phyloP scores from a whole-genome alignment of 768 basidiomycete genomes.

The Mycena epipterygia region DNA sequence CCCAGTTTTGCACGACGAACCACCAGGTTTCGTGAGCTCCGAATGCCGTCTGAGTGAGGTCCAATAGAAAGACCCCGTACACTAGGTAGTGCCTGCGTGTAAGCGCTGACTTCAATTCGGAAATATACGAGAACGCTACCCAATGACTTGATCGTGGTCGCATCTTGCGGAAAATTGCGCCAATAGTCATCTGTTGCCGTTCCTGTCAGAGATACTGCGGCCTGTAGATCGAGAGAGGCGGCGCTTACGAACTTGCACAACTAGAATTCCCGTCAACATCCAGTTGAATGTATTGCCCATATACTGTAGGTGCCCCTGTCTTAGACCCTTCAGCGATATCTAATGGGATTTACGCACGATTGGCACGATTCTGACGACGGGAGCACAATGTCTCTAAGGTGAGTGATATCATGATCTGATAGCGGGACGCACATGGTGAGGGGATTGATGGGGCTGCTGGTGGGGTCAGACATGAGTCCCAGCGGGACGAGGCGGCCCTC shows the following conservation, averaged over 20 bases:
- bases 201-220: not conserved
- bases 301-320: not conserved
- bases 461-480: too few relatives aligned
- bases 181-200: not conserved
- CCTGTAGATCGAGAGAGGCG: too few relatives aligned
- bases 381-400: too few relatives aligned
- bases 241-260: constrained; percentile 6
- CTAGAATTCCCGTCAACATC: not conserved
- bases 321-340: not conserved
- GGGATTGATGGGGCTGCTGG: too few relatives aligned
- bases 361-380: not conserved
- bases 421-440: too few relatives aligned
- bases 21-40: constrained; percentile 23
- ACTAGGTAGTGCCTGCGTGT: not conserved
- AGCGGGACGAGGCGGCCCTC: too few relatives aligned
- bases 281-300: constrained; percentile 18
- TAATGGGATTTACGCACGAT: not conserved
- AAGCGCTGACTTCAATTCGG: too few relatives aligned
- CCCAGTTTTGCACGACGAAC: constrained; percentile 18
- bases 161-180: constrained; percentile 2
- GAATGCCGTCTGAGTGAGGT: constrained; percentile 13
- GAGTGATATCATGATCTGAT: too few relatives aligned
- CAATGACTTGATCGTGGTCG: not conserved
- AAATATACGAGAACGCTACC: not conserved
- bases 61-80: constrained; percentile 5